These are phyloP conservation scores for Eimeria maxima DNA, from an alignment of 169 alveolate species.

Conservation along the genomic window DNA sequence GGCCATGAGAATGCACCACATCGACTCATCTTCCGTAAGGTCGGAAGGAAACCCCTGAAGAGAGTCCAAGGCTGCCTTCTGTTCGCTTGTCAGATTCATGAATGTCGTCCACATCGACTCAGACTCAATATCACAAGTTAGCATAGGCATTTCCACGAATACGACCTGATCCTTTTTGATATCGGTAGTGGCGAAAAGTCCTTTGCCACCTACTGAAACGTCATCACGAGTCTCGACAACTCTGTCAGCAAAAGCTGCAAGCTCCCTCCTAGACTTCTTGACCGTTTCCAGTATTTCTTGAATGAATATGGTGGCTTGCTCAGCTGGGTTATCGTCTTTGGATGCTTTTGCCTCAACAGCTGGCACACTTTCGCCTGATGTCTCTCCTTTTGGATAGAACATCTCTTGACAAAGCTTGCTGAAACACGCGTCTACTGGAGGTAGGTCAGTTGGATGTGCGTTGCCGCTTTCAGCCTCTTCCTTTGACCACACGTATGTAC, in stretches of 20 bases:
- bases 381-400: neutral
- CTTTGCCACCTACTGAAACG: slow-evolving; percentile 55
- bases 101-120: slow-evolving; percentile 78
- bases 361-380: neutral
- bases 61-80: slow-evolving; percentile 42
- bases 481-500: slow-evolving; percentile 70
- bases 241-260: slow-evolving; percentile 40
- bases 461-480: slow-evolving; percentile 70
- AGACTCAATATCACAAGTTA: slow-evolving; percentile 69
- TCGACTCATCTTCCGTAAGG: slow-evolving; percentile 68
- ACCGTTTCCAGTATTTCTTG: slow-evolving; percentile 45
- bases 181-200: slow-evolving; percentile 33
- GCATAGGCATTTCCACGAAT: slow-evolving; percentile 76
- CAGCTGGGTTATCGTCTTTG: neutral
- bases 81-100: slow-evolving; percentile 58
- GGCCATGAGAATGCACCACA: slow-evolving; percentile 63
- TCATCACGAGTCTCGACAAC: slow-evolving; percentile 67
- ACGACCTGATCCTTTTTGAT: slow-evolving; percentile 54
- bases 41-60: slow-evolving; percentile 77
- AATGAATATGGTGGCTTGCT: neutral
- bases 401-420: slow-evolving; percentile 62
- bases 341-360: neutral
- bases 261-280: slow-evolving; percentile 33
- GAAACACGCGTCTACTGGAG: slow-evolving; percentile 63
- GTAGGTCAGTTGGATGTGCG: slow-evolving; percentile 22